A percentile compares a stretch with the other conserved stretches of the same genome.
These are phyloP conservation scores for Aspergillus unguis DNA, from an alignment of 2,329 filamentous ascomycete species.

Conservation along the genomic window DNA sequence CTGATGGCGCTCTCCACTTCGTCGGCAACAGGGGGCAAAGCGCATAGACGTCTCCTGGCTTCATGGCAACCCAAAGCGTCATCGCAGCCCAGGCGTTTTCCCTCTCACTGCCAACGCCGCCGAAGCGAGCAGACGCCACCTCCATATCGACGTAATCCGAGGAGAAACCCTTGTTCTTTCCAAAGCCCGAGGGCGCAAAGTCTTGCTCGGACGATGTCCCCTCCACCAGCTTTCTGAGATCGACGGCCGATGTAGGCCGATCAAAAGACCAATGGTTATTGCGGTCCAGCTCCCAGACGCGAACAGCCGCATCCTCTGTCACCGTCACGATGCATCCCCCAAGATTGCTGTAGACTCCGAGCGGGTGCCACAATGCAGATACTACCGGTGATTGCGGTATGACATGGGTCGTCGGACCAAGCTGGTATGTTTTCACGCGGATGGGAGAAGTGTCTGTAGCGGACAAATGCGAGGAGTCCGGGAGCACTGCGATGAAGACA, in stretches of 20 bases:
- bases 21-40: slow-evolving; percentile 84
- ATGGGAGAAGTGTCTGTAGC: slow-evolving; percentile 65
- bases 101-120: slow-evolving; percentile 59
- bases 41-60: slow-evolving; percentile 87
- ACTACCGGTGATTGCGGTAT: slow-evolving; percentile 77
- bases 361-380: slow-evolving; percentile 86
- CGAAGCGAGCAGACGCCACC: slow-evolving; percentile 86
- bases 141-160: slow-evolving; percentile 92
- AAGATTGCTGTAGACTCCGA: slow-evolving; percentile 64
- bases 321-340: slow-evolving; percentile 82
- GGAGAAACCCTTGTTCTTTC: slow-evolving; percentile 77
- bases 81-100: slow-evolving; percentile 81
- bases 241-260: slow-evolving; percentile 75
- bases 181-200: slow-evolving; percentile 70
- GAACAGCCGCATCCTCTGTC: slow-evolving; percentile 80
- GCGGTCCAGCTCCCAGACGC: slow-evolving; percentile 86
- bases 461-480: slow-evolving; percentile 72
- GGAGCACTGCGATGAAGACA: slow-evolving; percentile 81
- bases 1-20: slow-evolving; percentile 75
- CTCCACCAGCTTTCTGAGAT: slow-evolving; percentile 84
- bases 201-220: slow-evolving; percentile 79
- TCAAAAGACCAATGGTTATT: slow-evolving; percentile 85
- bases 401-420: slow-evolving; percentile 91
- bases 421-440: slow-evolving; percentile 79
- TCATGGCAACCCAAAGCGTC: slow-evolving; percentile 97